Evolutionary conservation across 768 basidiomycete species (phyloP), one percentile per base, ranked within the genome.

Genomic region (Nidularia pulvinata): DNA sequence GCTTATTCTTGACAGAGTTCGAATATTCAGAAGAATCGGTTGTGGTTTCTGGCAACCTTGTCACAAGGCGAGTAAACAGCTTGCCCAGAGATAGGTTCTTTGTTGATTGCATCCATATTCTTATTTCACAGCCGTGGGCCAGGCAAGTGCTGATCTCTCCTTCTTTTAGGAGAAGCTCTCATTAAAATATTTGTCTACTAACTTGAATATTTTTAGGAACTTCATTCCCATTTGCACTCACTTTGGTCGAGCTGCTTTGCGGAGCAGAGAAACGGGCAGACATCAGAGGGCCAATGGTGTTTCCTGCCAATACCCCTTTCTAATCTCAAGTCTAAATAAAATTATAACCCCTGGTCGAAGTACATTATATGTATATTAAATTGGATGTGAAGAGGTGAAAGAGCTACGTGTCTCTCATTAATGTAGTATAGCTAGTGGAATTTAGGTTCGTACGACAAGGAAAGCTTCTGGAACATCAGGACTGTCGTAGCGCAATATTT

Each of bases 11-110:
- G 11, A 48, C 57, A 91, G 91, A 71, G 7, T 93, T 88, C 56
- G 83, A 87, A 0, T 93, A 93, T 64, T 79, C 74, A 5, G 91
- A 92, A 55, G 83, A 87, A 4, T 61, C 85, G 2, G 91, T 92
- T 5, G 88, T 92, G 36, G 71, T 89, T 16, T 89, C 89, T 4
- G 81, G 79, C 0, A 85, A 82, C 49, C 74, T 93, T 4, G 76
- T 93, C 9, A 92, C 91, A n/a, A 92, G 89, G 90, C 88, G 52
- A 33, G 71, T 60, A 4, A 14, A 14, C 13, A 46, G 13, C 45
- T 25, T n/a, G 25, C 6, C 13, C 7, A 30, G 16, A 43, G 14
- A 51, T n/a, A 42, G 16, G 35, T 10, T 14, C 13, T 30, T 43
- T 36, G 22, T n/a, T 5, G n/a, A 34, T 19, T 48, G 52, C 22